A percentile compares a stretch with the other conserved stretches of the same genome.
phyloP scores from a whole-genome alignment of 805 yeast species.

The Limtongia smithiae region DNA sequence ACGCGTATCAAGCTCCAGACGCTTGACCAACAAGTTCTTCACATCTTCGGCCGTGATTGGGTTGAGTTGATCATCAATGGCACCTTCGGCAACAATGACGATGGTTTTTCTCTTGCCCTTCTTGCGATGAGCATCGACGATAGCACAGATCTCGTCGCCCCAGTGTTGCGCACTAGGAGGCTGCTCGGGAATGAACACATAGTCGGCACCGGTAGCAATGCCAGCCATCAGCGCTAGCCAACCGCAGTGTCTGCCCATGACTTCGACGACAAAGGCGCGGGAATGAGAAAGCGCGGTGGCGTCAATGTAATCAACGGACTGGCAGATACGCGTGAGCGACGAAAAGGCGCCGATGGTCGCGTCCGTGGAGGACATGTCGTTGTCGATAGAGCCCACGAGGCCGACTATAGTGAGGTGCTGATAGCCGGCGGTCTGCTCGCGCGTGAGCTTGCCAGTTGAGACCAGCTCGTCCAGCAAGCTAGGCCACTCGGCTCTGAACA shows the following conservation, averaged over 20 bases:
- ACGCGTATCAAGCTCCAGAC: slow-evolving; percentile 85
- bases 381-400: slow-evolving; percentile 93
- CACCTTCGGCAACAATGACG: slow-evolving; percentile 98
- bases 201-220: slow-evolving; percentile 93
- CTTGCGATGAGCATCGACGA: slow-evolving; percentile 65
- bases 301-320: slow-evolving; percentile 92
- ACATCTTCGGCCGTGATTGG: slow-evolving; percentile 81
- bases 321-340: slow-evolving; percentile 86
- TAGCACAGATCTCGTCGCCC: slow-evolving; percentile 73
- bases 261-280: slow-evolving; percentile 95
- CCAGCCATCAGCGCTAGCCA: slow-evolving; percentile 99
- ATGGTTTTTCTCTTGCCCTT: slow-evolving; percentile 92
- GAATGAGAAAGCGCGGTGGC: slow-evolving; percentile 97
- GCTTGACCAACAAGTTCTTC: slow-evolving; percentile 70
- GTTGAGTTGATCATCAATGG: slow-evolving; percentile 73
- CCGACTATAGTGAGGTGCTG: slow-evolving; percentile 83
- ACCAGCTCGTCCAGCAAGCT: slow-evolving; percentile 71
- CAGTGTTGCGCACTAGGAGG: slow-evolving; percentile 74
- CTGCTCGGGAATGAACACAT: slow-evolving; percentile 88
- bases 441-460: slow-evolving; percentile 52
- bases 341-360: slow-evolving; percentile 96
- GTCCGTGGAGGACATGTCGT: slow-evolving; percentile 96
- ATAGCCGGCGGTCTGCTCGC: slow-evolving; percentile 57
- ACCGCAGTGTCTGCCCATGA: slow-evolving; percentile 99
- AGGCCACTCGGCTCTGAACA: slow-evolving; percentile 94